Base-by-base conservation (phyloP, 2,329 filamentous ascomycete genomes). In the Teratosphaeria viscida region DNA sequence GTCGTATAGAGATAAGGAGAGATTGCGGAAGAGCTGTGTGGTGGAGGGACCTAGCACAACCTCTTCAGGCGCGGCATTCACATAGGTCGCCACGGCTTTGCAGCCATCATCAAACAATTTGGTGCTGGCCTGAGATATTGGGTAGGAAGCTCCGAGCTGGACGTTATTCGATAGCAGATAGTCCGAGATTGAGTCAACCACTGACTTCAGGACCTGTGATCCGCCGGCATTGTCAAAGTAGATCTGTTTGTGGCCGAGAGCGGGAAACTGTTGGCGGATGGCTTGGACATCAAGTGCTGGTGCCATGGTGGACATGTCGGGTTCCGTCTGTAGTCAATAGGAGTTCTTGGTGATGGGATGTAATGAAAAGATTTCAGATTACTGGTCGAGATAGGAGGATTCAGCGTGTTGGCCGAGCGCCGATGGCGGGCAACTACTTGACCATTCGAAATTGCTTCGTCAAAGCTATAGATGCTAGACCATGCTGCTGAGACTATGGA, bases 221-320 rank as follows among this genome's bases (percentile, higher is more conserved):
- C 88, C 88, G 19, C 88, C 88, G 11, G 87, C 89, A 69, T 92
- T 92, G 69, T 92, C 88, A 64, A 92, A 82, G 70, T 82, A 90
- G 56, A 91, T 79, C 67, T 90, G 87, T 54, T 84, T 77, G 61
- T 84, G 79, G 49, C 79, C 74, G 47, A 92, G 73, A 14, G 87
- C 86, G 37, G 88, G 88, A 75, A 92, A 92, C 58, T 80, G 78
- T 62, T 79, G 76, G 61, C 85, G 80, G 34, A 81, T 79, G 55
- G 76, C 74, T 8, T 77, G 68, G 55, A 89, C 78, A 65, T 86
- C 78, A 65, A 88, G 81, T 52, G 58, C 52, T 27, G 47, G 52
- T 10, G 57, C 52, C 61, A 61, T 61, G 34, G 16, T 55, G 29
- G 29, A 32, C 29, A 7, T 32, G 4, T 32, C n/a, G 39, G 43